Evolutionary conservation across 768 basidiomycete genomes (phyloP), one percentile per base, ranked within the genome.

Genomic region (Leucosporidium scottii): DNA sequence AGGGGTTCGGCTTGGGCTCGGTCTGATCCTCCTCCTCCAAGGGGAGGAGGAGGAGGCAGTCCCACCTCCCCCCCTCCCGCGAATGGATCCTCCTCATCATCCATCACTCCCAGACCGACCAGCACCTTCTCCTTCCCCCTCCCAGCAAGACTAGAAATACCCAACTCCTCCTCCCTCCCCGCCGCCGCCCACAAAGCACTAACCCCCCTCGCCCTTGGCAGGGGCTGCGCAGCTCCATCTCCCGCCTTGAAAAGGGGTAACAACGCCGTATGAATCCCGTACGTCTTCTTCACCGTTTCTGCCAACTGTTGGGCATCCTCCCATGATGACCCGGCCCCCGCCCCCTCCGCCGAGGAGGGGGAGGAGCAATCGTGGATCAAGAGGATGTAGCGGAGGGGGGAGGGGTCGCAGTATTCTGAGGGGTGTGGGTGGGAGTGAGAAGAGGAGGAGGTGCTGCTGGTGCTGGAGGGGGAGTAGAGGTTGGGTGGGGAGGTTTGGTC

Each of bases 371-470:
- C 76, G 64, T 78, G 75, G 3, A 78, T 69, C 39, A 78, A 65
- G 49, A 78, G 68, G 57, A 76, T 73, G 59, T 73, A 76, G 5
- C 75, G 61, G 20, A 77, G 64, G 23, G 76, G 53, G 27, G 72
- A 68, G 30, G 75, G 74, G 23, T 68, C 62, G 30, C 71, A 65
- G 61, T 56, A 78, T 0, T 75, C 73, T 27, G 61, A n/a, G n/a
- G n/a, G n/a, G n/a, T n/a, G 56, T 23, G 39, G 39, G 15, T 44
- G 39, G 39, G 39, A 2, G 39, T 44, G 39, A 13, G 39, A 12
- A 17, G 10, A 12, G 39, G 39, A 6, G 70, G 55, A 48, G 60
- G 34, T n/a, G n/a, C n/a, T n/a, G 64, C 53, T 47, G 4, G 60
- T 49, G 10, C 44, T 8, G 13, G n/a, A n/a, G n/a, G 64, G 61